These are phyloP conservation scores for Acer saccharum DNA, from an alignment of 345 rosid genomes.

Conservation along the genomic window DNA sequence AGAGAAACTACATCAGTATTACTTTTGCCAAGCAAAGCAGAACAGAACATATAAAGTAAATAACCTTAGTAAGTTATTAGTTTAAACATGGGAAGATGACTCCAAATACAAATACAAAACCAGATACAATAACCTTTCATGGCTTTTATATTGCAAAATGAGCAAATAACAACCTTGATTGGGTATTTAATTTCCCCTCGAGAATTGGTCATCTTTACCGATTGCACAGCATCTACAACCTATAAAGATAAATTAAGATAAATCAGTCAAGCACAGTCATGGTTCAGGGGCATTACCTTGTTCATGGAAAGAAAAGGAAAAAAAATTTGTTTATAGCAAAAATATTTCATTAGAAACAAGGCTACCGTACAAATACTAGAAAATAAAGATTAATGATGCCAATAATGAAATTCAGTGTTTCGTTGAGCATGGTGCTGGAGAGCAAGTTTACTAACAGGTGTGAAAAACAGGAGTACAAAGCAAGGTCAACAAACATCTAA, in stretches of 20 bases:
- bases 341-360: not conserved
- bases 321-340: too few species aligned
- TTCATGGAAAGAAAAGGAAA: too few species aligned
- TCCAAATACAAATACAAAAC: not conserved
- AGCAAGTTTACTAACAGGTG: not conserved
- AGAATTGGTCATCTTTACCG: conserved; percentile 88
- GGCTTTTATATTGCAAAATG: not conserved
- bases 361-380: not conserved
- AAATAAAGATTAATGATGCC: too few species aligned
- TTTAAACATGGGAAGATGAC: not conserved
- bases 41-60: not conserved
- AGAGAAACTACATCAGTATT: conserved; percentile 6
- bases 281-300: too few species aligned
- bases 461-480: not conserved
- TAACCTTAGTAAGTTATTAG: not conserved
- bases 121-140: not conserved
- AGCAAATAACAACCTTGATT: conserved; percentile 64
- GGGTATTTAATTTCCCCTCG: conserved; percentile 92
- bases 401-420: not conserved
- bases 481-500: not conserved
- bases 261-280: not conserved
- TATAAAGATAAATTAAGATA: conserved; percentile 27
- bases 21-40: not conserved
- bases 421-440: not conserved
- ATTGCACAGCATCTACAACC: conserved; percentile 87